Percentiles rank a stretch among this genome's conserved stretches.
phyloP scores from a whole-genome alignment of 179 eudicot species.

The Spinacia oleracea region DNA sequence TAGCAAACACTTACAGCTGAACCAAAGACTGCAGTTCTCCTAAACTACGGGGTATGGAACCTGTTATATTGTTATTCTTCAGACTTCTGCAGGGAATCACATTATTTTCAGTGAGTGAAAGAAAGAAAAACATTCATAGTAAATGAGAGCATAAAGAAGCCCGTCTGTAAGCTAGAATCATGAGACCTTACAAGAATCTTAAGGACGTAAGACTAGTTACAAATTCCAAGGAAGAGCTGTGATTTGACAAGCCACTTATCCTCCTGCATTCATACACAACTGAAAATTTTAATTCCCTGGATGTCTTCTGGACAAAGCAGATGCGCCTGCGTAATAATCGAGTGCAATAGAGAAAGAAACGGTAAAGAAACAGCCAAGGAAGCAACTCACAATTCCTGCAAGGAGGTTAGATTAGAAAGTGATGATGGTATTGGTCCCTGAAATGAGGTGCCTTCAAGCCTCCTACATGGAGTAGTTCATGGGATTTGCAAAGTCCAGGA shows the following conservation, averaged over 20 bases:
- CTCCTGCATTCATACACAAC: no score
- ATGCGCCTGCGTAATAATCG: no score
- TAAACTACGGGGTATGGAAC: conserved; percentile 54
- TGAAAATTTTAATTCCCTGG: no score
- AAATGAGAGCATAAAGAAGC: background rate
- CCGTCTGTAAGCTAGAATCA: background rate
- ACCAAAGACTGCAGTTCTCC: conserved; percentile 42
- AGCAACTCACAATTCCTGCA: no score
- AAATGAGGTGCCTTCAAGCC: conserved; percentile 46
- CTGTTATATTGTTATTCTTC: conserved; percentile 67
- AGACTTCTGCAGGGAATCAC: conserved; percentile 41
- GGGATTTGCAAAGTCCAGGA: background rate
- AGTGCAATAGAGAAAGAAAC: no score
- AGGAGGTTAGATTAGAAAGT: no score
- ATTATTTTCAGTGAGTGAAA: conserved; percentile 2
- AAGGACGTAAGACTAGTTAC: conserved; percentile 54
- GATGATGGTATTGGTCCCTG: no score
- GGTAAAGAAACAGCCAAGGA: no score
- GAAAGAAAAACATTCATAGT: no score
- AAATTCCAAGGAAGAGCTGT: conserved; percentile 64
- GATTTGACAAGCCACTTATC: no score
- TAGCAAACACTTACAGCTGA: conserved; percentile 52
- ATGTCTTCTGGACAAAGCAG: conserved; percentile 44
- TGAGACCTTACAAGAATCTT: conserved; percentile 53
- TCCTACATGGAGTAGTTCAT: conserved; percentile 37